Evolutionary conservation across 441 rosid genomes (phyloP), one percentile per base, ranked within the genome.

Genomic region (Erodium trifolium): DNA sequence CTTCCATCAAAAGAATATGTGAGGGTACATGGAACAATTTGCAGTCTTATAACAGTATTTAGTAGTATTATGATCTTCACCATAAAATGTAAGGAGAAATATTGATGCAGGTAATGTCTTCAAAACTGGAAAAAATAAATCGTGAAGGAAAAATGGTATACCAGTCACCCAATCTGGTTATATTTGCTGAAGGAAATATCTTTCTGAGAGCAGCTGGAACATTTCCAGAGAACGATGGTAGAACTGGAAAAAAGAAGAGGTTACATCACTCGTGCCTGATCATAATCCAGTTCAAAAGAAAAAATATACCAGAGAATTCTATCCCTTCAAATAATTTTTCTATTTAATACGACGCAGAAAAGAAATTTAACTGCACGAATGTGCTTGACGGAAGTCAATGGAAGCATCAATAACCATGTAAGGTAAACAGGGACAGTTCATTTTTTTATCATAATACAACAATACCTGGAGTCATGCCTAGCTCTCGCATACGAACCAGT

Each of bases 381-480:
- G 68, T 67, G 6, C 39, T 66, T 34, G 19, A 65, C 16, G 16
- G 43, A 37, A 65, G 23, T 13, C 34, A 43, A 16, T 31, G 34
- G 27, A 66, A 14, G 17, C 53, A 68, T 53, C 66, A 67, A 19
- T 19, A 55, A 41, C 57, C 63, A 51, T 59, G 67, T 37, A 57
- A 12, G 63, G 5, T 19, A 72, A 23, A 23, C 27, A 23, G 27
- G 27, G 27, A 23, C 27, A 23, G 27, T 23, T 23, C 27, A 23
- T 23, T 23, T 23, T 23, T 23, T 2, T 23, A 23, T 23, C 27
- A 23, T 23, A 72, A 63, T 45, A 34, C 47, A 67, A 74, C 37
- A 16, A 68, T 66, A 94, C 99, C 99, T 73, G 99, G 99, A 79
- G 88, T 90, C 98, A 94, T 94, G 81, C 98, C 98, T 72, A 94